These are phyloP conservation scores for Lecanicillium sp. DNA, from an alignment of 2,329 filamentous ascomycete species.

Conservation along the genomic window DNA sequence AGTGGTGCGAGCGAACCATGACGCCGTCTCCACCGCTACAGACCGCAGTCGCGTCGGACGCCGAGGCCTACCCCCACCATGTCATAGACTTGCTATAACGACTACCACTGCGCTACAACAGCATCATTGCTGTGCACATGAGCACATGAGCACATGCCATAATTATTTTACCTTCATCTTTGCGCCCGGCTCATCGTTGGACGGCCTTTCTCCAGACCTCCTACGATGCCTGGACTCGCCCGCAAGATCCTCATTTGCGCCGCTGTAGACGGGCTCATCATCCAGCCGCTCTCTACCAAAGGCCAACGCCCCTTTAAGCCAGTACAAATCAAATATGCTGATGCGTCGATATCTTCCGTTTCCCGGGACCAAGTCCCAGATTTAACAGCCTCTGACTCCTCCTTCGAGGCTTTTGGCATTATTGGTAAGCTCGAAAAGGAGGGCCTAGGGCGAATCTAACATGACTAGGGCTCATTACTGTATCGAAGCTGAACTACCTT, in stretches of 20 bases:
- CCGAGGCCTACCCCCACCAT: slow-evolving; percentile 12
- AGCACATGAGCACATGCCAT: not conserved
- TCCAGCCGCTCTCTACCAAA: slow-evolving; percentile 63
- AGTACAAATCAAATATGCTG: slow-evolving; percentile 65
- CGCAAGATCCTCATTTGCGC: slow-evolving; percentile 78
- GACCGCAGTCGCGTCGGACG: not conserved
- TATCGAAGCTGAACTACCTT: slow-evolving; percentile 76
- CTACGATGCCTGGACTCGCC: slow-evolving; percentile 65
- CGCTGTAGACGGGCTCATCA: slow-evolving; percentile 72
- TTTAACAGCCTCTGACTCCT: slow-evolving; percentile 37
- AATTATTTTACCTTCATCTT: not conserved
- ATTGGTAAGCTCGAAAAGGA: slow-evolving; percentile 38
- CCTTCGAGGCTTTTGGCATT: slow-evolving; percentile 55
- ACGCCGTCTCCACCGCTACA: too few species aligned
- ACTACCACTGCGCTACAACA: not conserved
- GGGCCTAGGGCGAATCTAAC: slow-evolving; percentile 9
- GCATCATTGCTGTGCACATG: not conserved
- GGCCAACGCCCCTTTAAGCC: slow-evolving; percentile 50
- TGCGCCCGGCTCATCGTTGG: not conserved
- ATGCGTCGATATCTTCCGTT: slow-evolving; percentile 40
- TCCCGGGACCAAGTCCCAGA: slow-evolving; percentile 42
- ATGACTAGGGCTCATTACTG: slow-evolving; percentile 67
- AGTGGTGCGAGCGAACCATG: too few species aligned
- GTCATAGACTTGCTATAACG: slow-evolving; percentile 1
- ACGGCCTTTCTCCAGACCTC: not conserved